A percentile compares a stretch with the other conserved stretches of the same genome.
Evolutionary conservation across 495 filamentous ascomycete species (phyloP).

Genomic region (Schizothecium vesticola): DNA sequence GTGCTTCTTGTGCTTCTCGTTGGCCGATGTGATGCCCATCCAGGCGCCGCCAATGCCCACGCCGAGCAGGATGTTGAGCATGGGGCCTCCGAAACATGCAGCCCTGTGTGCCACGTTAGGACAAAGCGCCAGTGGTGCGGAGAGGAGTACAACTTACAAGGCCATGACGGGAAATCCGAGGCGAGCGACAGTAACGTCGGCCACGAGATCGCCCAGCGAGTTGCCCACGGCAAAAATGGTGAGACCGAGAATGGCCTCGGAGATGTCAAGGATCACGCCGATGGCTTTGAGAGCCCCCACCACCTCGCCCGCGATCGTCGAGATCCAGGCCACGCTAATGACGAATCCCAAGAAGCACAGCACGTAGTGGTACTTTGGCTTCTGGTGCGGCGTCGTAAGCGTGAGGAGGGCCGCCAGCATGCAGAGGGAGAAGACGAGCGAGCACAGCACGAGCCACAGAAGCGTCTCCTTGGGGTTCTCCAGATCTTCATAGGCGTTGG

Average conservation of each 20-base stretch:
- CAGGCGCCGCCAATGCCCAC: constrained; percentile 85
- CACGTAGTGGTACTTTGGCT: constrained; percentile 62
- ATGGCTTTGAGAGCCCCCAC: constrained; percentile 92
- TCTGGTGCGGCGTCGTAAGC: constrained; percentile 53
- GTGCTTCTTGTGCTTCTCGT: constrained; percentile 51
- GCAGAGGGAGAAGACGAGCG: constrained; percentile 63
- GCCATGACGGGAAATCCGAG: constrained; percentile 98
- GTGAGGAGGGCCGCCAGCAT: constrained; percentile 58
- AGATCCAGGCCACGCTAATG: constrained; percentile 92
- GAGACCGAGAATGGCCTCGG: constrained; percentile 90
- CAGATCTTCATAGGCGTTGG: constrained; percentile 53
- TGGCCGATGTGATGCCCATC: constrained; percentile 63
- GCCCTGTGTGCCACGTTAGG: constrained; percentile 35
- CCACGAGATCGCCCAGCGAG: constrained; percentile 88
- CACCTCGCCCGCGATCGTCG: constrained; percentile 91
- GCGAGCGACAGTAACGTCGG: constrained; percentile 87
- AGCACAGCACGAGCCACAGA: constrained; percentile 58
- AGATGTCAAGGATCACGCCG: constrained; percentile 87
- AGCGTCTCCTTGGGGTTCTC: constrained; percentile 38
- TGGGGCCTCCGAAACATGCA: constrained; percentile 94
- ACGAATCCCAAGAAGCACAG: constrained; percentile 88
- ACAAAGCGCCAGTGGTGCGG: neutral
- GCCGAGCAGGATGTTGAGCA: constrained; percentile 95
- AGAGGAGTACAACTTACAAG: constrained; percentile 44
- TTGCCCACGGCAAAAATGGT: constrained; percentile 98